Percentiles rank a stretch among this genome's conserved stretches.
Evolutionary conservation across 176 grass and related monocot species (phyloP).

Genomic region (Thinopyrum elongatum): DNA sequence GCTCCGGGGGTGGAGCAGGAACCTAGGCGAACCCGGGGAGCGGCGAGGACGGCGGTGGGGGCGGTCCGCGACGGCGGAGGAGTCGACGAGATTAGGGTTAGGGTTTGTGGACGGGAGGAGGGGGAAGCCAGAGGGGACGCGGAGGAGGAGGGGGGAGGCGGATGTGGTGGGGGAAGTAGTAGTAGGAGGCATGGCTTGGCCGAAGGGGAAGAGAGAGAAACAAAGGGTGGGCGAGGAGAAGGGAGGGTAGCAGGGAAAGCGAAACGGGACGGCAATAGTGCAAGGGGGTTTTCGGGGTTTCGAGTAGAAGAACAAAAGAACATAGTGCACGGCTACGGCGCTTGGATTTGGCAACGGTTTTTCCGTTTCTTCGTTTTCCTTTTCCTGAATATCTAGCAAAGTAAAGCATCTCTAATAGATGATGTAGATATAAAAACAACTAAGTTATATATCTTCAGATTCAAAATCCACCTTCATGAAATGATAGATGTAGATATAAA

Average conservation of each 20-base stretch:
- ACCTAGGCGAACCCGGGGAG: background rate
- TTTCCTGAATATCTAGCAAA: background rate
- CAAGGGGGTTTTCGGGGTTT: background rate
- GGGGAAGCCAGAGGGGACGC: background rate
- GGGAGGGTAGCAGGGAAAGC: constrained; percentile 59
- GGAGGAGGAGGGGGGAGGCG: constrained; percentile 27
- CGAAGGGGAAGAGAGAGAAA: constrained; percentile 36
- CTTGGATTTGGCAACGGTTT: background rate
- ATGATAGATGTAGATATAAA: too few relatives aligned
- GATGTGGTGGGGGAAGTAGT: constrained; percentile 44
- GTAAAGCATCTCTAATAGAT: too few relatives aligned
- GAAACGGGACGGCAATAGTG: constrained; percentile 16
- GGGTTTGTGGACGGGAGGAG: constrained; percentile 36
- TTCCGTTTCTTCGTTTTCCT: background rate
- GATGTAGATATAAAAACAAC: too few relatives aligned
- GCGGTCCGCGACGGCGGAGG: background rate
- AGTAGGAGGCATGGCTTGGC: constrained; percentile 47
- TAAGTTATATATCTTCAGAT: too few relatives aligned
- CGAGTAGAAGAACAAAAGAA: background rate
- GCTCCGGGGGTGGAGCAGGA: background rate
- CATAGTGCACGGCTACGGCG: background rate
- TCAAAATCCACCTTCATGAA: too few relatives aligned
- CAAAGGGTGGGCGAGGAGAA: constrained; percentile 24
- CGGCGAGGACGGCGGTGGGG: background rate
- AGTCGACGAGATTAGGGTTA: constrained; percentile 55